A percentile compares a stretch with the other conserved stretches of the same genome.
phyloP scores from a whole-genome alignment of 805 yeast species.

The Candida hispaniensis region DNA sequence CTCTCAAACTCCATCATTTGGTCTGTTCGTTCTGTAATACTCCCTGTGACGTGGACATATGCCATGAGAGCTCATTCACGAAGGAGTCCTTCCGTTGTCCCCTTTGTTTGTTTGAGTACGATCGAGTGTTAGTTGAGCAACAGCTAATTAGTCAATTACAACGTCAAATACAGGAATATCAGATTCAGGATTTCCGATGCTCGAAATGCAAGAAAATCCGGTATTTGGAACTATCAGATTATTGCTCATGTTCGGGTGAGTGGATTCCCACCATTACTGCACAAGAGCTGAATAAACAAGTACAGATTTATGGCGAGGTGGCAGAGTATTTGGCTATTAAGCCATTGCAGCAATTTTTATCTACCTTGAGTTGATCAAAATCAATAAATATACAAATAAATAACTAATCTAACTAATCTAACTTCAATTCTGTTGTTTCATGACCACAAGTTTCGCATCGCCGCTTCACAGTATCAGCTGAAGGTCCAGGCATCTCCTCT shows the following conservation, averaged over 20 bases:
- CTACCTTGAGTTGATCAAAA: too few relatives aligned
- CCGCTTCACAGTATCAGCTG: conserved; percentile 23
- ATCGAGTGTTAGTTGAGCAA: conserved; percentile 68
- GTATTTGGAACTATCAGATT: conserved; percentile 55
- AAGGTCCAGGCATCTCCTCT: conserved; percentile 17
- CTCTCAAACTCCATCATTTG: conserved; percentile 54
- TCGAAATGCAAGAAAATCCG: conserved; percentile 59
- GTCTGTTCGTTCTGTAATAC: conserved; percentile 72
- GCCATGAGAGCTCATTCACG: conserved; percentile 46
- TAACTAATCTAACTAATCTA: conserved; percentile 3
- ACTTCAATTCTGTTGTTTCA: conserved; percentile 56
- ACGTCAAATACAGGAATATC: conserved; percentile 46
- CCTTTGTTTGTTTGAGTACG: conserved; percentile 53
- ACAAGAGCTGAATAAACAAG: conserved; percentile 35
- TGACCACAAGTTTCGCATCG: conserved; percentile 75
- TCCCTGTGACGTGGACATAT: conserved; percentile 68
- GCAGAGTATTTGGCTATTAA: conserved; percentile 51
- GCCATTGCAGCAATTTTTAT: too few relatives aligned
- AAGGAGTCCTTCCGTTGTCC: conserved; percentile 45
- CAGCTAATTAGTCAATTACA: conserved; percentile 55
- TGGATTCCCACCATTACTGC: conserved; percentile 54
- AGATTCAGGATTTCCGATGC: conserved; percentile 75
- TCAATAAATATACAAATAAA: too few relatives aligned
- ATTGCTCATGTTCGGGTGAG: conserved; percentile 81
- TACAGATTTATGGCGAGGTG: conserved; percentile 46